Conservation (phyloP, 441 rosid genomes). For the Gossypium gossypioides region DNA sequence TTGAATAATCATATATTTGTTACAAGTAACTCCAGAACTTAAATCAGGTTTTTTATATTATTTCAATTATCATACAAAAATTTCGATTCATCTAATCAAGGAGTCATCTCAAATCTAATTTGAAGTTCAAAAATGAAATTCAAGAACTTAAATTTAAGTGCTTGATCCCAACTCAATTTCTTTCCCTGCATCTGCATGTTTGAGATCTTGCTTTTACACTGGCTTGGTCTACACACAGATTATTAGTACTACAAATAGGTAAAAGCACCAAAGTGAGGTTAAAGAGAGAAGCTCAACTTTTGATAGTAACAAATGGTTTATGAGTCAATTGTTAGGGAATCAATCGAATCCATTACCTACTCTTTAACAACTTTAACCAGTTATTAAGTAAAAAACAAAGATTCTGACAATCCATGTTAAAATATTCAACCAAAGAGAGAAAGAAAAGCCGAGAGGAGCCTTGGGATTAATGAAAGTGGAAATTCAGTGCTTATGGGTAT, state of each 20-base stretch:
- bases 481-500: conserved; percentile 22
- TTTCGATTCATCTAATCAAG: not conserved
- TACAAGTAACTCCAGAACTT: not conserved
- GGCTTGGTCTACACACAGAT: too few relatives aligned
- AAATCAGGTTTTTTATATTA: not conserved
- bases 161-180: too few relatives aligned
- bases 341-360: not conserved
- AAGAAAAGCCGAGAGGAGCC: conserved; percentile 10
- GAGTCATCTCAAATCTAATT: not conserved
- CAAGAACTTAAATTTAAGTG: not conserved
- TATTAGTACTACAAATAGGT: not conserved
- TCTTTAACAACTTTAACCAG: conserved; percentile 8
- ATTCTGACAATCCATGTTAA: conserved; percentile 7
- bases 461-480: conserved; percentile 42
- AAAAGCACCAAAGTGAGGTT: not conserved
- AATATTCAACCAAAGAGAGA: conserved; percentile 16
- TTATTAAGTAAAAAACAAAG: conserved; percentile 2
- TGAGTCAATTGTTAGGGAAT: conserved; percentile 10
- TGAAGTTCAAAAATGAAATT: not conserved
- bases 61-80: not conserved
- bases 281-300: not conserved
- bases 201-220: not conserved
- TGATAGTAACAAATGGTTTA: not conserved
- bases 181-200: not conserved
- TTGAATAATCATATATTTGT: not conserved